Conservation (phyloP, 805 yeast species). For the Ogataea nonfermentans region DNA sequence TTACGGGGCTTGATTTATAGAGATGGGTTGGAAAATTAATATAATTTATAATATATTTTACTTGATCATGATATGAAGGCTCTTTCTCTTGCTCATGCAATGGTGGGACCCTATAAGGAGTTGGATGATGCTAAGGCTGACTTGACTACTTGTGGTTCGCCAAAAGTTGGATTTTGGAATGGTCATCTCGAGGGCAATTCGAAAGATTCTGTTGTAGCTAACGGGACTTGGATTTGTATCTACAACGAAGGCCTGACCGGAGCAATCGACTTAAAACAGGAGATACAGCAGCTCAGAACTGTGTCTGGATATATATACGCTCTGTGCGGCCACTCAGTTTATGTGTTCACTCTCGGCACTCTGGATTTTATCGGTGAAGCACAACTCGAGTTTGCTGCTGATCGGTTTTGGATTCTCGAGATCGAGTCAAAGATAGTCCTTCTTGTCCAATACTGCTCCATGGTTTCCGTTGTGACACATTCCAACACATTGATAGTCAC, state of each 20-base stretch:
- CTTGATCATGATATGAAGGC: constrained; percentile 12
- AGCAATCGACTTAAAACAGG: constrained; percentile 3
- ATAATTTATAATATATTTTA: constrained; percentile 7
- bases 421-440: constrained; percentile 1
- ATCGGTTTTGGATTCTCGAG: constrained; percentile 6
- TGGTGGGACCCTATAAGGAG: not conserved
- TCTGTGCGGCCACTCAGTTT: not conserved
- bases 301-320: constrained; percentile 4
- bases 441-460: constrained; percentile 8
- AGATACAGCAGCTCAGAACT: constrained; percentile 1
- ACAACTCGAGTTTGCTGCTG: constrained; percentile 2
- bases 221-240: constrained; percentile 1
- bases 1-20: constrained; percentile 39
- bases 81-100: not conserved
- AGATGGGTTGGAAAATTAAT: constrained; percentile 26
- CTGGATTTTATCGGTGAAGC: constrained; percentile 6
- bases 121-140: not conserved
- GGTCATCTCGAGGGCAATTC: not conserved
- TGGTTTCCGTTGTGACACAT: constrained; percentile 9
- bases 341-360: constrained; percentile 3
- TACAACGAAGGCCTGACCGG: constrained; percentile 3
- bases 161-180: constrained; percentile 2
- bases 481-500: constrained; percentile 4
- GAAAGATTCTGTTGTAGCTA: not conserved
- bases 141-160: not conserved